Evolutionary conservation across 2,329 filamentous ascomycete species (phyloP), one percentile per base, ranked within the genome.

Genomic region (Colletotrichum sp.): DNA sequence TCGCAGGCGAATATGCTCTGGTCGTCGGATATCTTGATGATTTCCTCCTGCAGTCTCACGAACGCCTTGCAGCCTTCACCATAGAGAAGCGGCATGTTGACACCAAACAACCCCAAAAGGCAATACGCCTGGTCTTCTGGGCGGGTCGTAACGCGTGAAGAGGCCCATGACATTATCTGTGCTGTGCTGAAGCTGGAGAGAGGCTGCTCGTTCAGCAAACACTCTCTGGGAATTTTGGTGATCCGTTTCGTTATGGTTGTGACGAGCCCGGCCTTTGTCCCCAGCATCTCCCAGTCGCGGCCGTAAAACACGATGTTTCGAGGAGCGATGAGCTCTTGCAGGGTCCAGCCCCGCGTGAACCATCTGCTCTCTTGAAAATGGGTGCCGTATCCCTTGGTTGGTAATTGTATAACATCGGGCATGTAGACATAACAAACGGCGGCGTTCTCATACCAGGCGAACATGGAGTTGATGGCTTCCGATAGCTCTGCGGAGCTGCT

Each of bases 31-130:
- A 67, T 75, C 71, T 81, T 82, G 52, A 85, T 77, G 15, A 85
- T 83, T 28, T 85, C 83, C 63, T 84, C 79, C 71, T 85, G 83
- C 3, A 85, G 76, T 28, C 84, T 79, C 8, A 80, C 68, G 66
- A 84, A 85, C 12, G 84, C 83, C 52, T 77, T 81, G 34, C 30
- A 66, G n/a, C 84, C 83, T 52, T 85, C 84, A 2, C 84, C 84
- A 21, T 85, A 85, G 1, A 85, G 76, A 26, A 85, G 77, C 8
- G 82, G 81, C 82, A 86, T 85, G 30, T 82, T 82, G 6, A 86
- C 79, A 39, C 78, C 80, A 28, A 84, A 85, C 4, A 85, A 76
- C 2, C 84, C 84, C 39, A 85, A 75, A 32, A 85, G 67, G 32
- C 80, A 82, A 70, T 85, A 85, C 1, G 84, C 84, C 55, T 79